These are phyloP conservation scores for Cyberlindnera meyerae DNA, from an alignment of 805 yeast genomes.

Conservation along the genomic window DNA sequence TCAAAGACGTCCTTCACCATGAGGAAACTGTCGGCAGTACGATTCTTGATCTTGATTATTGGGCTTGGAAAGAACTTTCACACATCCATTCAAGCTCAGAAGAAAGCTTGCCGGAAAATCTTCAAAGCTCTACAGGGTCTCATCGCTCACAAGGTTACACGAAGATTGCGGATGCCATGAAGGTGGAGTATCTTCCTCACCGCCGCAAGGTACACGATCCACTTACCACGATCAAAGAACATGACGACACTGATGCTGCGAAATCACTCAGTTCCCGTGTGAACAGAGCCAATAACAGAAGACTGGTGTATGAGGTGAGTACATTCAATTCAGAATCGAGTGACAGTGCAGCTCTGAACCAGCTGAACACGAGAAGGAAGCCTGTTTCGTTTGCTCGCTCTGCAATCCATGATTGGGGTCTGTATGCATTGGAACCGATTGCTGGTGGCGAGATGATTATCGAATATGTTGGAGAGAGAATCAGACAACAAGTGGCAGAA, in stretches of 20 bases:
- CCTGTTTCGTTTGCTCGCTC: slow-evolving; percentile 97
- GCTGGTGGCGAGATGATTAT: slow-evolving; percentile 97
- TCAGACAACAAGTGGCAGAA: slow-evolving; percentile 92
- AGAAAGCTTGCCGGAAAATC: too few relatives aligned
- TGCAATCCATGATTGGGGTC: slow-evolving; percentile 97
- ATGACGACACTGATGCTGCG: slow-evolving; percentile 42
- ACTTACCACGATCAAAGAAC: slow-evolving; percentile 68
- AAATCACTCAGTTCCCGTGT: slow-evolving; percentile 70
- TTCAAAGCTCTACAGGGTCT: slow-evolving; percentile 49
- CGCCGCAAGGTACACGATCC: slow-evolving; percentile 64
- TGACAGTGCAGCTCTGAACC: slow-evolving; percentile 78
- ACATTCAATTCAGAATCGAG: slow-evolving; percentile 72
- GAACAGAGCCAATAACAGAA: slow-evolving; percentile 79
- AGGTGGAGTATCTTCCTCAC: slow-evolving; percentile 77
- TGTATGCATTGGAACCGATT: slow-evolving; percentile 92
- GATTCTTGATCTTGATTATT: slow-evolving; percentile 35
- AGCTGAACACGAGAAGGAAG: slow-evolving; percentile 82
- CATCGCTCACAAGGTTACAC: slow-evolving; percentile 70
- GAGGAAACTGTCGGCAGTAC: slow-evolving; percentile 2
- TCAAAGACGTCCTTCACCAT: slow-evolving; percentile 34
- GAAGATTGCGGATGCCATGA: slow-evolving; percentile 68
- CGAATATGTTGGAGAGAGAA: slow-evolving; percentile 94
- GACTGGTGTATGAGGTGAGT: slow-evolving; percentile 84
- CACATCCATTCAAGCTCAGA: too few relatives aligned
- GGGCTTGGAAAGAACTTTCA: slow-evolving; percentile 73